phyloP scores from a whole-genome alignment of 345 rosid genomes.

The Camelina sativa region DNA sequence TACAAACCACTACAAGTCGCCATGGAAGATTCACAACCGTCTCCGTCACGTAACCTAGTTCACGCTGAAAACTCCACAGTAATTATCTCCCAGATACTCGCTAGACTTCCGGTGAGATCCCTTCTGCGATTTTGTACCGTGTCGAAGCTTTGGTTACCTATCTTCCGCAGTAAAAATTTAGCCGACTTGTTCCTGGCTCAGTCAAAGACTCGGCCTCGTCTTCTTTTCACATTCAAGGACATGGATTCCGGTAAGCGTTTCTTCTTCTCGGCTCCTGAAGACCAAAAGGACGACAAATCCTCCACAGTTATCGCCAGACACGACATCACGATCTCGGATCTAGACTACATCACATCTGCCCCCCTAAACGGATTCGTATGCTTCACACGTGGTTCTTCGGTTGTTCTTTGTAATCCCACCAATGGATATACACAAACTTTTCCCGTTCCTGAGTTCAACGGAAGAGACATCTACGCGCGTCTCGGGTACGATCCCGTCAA shows the following conservation, averaged over 20 bases:
- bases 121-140: background rate
- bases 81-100: slow-evolving; percentile 5
- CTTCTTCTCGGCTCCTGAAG: slow-evolving; percentile 11
- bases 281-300: background rate
- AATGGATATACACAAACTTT: no score
- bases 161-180: background rate
- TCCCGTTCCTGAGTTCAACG: no score
- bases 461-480: no score
- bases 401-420: no score
- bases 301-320: slow-evolving; percentile 9
- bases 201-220: slow-evolving; percentile 15
- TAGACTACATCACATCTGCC: no score
- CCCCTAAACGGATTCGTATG: no score
- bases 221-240: background rate
- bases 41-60: background rate
- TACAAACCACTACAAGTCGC: no score
- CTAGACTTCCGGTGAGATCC: background rate
- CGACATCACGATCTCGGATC: background rate
- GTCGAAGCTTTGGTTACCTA: background rate
- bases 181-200: background rate
- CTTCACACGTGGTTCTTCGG: no score
- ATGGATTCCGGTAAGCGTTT: background rate
- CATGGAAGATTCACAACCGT: background rate
- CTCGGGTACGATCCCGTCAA: no score
- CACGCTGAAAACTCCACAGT: background rate